Evolutionary conservation across 495 filamentous ascomycete genomes (phyloP).

Genomic region (Wilcoxina mikolae): DNA sequence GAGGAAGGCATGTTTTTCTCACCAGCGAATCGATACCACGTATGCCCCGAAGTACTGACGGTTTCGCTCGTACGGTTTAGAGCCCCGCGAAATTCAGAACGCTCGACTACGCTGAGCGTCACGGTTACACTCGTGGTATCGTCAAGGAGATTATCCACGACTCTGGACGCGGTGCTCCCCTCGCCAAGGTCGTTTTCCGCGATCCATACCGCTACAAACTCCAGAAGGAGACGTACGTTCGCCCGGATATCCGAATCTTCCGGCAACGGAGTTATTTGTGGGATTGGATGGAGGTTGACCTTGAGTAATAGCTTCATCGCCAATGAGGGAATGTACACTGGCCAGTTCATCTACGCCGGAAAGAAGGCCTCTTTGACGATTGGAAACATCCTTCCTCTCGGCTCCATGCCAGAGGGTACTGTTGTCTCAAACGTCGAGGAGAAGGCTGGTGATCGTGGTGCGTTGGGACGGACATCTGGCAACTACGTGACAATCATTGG

Average conservation of each 20-base stretch:
- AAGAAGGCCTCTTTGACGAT: conserved; percentile 93
- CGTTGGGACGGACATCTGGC: conserved; percentile 87
- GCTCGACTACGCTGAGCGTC: conserved; percentile 86
- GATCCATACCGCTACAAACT: conserved; percentile 83
- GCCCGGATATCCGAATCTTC: conserved; percentile 4
- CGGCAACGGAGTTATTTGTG: neutral
- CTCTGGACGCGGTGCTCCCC: conserved; percentile 90
- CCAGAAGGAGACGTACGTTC: conserved; percentile 57
- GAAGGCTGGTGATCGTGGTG: conserved; percentile 92
- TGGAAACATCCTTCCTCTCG: conserved; percentile 90
- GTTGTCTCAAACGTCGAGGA: conserved; percentile 98
- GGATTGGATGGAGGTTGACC: conserved; percentile 10
- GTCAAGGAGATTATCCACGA: conserved; percentile 99
- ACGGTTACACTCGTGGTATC: conserved; percentile 92
- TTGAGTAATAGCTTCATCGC: conserved; percentile 60
- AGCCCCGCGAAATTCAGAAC: conserved; percentile 76
- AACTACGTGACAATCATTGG: conserved; percentile 99
- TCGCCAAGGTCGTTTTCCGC: conserved; percentile 91
- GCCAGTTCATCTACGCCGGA: conserved; percentile 99
- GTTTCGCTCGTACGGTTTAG: conserved; percentile 13
- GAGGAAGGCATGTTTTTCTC: conserved; percentile 50
- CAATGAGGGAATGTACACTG: conserved; percentile 99
- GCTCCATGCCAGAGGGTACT: conserved; percentile 92
- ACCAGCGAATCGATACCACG: neutral
- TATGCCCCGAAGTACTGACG: conserved; percentile 25